phyloP scores from a whole-genome alignment of 2,329 filamentous ascomycete genomes.

The Colletotrichum gloeosporioides region DNA sequence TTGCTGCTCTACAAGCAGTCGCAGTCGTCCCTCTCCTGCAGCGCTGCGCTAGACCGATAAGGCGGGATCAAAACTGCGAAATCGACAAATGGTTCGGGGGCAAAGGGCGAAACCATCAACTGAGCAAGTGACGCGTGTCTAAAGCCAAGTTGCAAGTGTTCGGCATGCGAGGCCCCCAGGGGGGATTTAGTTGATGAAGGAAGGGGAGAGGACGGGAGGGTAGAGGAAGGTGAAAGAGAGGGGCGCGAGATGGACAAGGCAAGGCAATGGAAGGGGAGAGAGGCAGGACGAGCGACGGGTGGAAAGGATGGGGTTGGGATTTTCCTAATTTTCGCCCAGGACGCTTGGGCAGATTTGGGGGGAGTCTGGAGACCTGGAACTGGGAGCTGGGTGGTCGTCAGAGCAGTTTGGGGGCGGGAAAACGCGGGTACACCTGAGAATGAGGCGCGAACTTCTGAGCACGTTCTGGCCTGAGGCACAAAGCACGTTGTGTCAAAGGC shows the following conservation, averaged over 20 bases:
- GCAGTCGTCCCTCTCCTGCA: slow-evolving; percentile 4
- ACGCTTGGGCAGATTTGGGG: slow-evolving; percentile 23
- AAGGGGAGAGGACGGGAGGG: not conserved
- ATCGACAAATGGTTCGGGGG: slow-evolving; percentile 20
- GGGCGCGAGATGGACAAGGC: slow-evolving; percentile 1
- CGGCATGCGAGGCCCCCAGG: slow-evolving; percentile 19
- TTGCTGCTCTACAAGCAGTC: not conserved
- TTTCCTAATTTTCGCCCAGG: slow-evolving; percentile 27
- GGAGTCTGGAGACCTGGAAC: slow-evolving; percentile 16
- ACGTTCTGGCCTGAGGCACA: slow-evolving; percentile 19
- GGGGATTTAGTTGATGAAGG: slow-evolving; percentile 9
- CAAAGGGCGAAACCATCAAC: slow-evolving; percentile 22
- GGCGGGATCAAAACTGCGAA: slow-evolving; percentile 11
- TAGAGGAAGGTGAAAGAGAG: slow-evolving; percentile 5
- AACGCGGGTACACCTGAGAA: slow-evolving; percentile 19
- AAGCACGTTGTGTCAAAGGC: not conserved
- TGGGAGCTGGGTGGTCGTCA: not conserved
- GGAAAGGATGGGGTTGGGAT: slow-evolving; percentile 30
- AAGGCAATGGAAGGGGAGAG: slow-evolving; percentile 15
- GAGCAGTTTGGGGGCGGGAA: not conserved
- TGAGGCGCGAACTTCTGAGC: slow-evolving; percentile 18
- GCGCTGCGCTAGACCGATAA: slow-evolving; percentile 22
- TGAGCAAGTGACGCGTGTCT: not conserved
- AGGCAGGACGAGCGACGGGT: slow-evolving; percentile 8
- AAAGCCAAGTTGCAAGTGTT: slow-evolving; percentile 8